Conservation (phyloP, 2,329 filamentous ascomycete species). For the Aotearoamyces nothofagi region DNA sequence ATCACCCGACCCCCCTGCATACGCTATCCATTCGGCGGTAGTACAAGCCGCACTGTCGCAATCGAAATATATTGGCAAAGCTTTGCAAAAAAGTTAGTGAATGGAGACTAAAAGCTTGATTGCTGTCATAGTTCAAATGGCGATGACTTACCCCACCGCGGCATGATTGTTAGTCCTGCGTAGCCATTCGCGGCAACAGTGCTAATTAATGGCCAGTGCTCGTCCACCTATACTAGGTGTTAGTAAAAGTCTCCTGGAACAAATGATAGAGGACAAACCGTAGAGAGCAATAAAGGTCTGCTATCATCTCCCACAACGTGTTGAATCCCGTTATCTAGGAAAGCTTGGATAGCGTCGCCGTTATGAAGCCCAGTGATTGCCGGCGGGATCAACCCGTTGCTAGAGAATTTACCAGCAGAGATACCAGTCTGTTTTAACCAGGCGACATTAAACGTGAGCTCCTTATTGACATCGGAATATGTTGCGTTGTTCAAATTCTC, state of each 20-base stretch:
- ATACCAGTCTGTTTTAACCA: conserved; percentile 35
- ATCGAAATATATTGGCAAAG: no score
- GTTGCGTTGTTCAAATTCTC: conserved; percentile 42
- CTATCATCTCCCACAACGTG: conserved; percentile 49
- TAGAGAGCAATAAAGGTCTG: conserved; percentile 33
- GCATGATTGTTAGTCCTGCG: conserved; percentile 38
- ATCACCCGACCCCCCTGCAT: conserved; percentile 35
- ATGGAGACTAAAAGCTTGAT: no score
- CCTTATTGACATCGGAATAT: conserved; percentile 35
- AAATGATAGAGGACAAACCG: no score
- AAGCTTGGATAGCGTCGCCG: conserved; percentile 41
- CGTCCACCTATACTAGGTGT: no score
- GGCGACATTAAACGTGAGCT: conserved; percentile 43
- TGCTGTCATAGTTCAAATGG: no score
- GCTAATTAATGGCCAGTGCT: conserved; percentile 39
- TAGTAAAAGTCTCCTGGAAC: not conserved
- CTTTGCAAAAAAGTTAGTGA: no score
- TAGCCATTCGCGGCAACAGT: conserved; percentile 35
- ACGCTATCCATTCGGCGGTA: conserved; percentile 42
- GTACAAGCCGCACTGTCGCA: conserved; percentile 38
- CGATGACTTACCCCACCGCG: no score
- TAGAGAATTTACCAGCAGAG: conserved; percentile 31
- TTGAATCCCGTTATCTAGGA: conserved; percentile 40
- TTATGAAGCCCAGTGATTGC: conserved; percentile 51
- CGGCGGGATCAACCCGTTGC: conserved; percentile 41